A percentile compares a stretch with the other conserved stretches of the same genome.
phyloP scores from a whole-genome alignment of 2,329 filamentous ascomycete species.

The Coniochaeta prunicola region DNA sequence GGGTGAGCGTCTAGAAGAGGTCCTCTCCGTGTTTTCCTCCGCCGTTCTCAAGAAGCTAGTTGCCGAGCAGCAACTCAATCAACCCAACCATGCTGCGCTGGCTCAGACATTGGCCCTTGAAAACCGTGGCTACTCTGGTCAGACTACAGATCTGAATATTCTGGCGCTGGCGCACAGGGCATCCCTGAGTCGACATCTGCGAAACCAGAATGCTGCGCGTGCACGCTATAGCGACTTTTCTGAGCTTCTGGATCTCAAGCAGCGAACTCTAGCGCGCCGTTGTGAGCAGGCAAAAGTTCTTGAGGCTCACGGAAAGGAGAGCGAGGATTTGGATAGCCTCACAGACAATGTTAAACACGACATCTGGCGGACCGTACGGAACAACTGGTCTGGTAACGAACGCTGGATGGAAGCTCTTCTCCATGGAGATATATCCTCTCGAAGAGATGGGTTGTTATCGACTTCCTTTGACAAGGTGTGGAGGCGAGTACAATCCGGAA shows the following conservation, averaged over 20 bases:
- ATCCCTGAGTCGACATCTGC: conserved; percentile 53
- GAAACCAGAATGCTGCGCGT: conserved; percentile 51
- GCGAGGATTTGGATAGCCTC: conserved; percentile 20
- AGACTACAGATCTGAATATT: conserved; percentile 49
- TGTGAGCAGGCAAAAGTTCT: conserved; percentile 36
- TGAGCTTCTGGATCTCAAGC: conserved; percentile 56
- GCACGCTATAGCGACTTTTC: conserved; percentile 57
- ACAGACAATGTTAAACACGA: conserved; percentile 36
- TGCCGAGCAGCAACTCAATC: conserved; percentile 22
- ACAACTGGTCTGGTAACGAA: conserved; percentile 73
- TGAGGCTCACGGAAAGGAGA: conserved; percentile 15
- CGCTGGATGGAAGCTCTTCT: conserved; percentile 67
- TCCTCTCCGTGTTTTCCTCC: conserved; percentile 77
- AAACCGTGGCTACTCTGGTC: conserved; percentile 47
- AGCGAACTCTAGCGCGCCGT: conserved; percentile 46
- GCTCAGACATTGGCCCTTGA: conserved; percentile 52
- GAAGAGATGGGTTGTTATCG: conserved; percentile 56
- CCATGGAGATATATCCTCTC: conserved; percentile 52
- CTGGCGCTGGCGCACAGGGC: conserved; percentile 68
- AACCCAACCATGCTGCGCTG: conserved; percentile 32
- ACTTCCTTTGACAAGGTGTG: conserved; percentile 65
- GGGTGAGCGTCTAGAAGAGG: conserved; percentile 81
- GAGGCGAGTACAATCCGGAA: conserved; percentile 55
- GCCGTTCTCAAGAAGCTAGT: conserved; percentile 68
- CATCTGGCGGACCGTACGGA: conserved; percentile 54